These are phyloP conservation scores for Anthracocystis panici-leucophaei DNA, from an alignment of 1,284 basidiomycete species.

Conservation along the genomic window DNA sequence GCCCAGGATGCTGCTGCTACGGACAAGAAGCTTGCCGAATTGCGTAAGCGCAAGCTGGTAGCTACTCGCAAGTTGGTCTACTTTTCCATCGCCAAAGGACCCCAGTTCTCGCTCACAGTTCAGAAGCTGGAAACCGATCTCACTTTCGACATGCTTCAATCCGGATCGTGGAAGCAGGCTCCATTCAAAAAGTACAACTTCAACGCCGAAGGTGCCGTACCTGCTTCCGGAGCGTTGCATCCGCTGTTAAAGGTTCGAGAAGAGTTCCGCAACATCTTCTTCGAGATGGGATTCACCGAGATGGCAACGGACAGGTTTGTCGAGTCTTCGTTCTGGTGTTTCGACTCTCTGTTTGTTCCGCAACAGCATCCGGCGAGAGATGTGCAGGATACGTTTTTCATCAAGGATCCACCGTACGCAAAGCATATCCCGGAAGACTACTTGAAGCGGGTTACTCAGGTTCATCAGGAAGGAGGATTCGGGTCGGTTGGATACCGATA, in stretches of 20 bases:
- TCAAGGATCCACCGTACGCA: constrained; percentile 88
- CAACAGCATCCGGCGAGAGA: constrained; percentile 99
- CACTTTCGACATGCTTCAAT: constrained; percentile 92
- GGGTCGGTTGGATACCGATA: constrained; percentile 97
- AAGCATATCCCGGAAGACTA: constrained; percentile 85
- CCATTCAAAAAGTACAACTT: constrained; percentile 99
- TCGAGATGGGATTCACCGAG: constrained; percentile 99
- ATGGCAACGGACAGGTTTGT: constrained; percentile 99
- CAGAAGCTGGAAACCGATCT: constrained; percentile 97
- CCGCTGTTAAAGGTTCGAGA: constrained; percentile 97
- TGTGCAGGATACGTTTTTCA: constrained; percentile 98
- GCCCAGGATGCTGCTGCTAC: constrained; percentile 78
- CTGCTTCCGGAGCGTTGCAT: constrained; percentile 90
- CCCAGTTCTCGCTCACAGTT: constrained; percentile 89
- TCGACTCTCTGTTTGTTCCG: constrained; percentile 97
- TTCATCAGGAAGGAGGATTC: constrained; percentile 90
- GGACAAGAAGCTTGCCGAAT: constrained; percentile 70
- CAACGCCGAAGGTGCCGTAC: constrained; percentile 90
- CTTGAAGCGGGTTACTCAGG: constrained; percentile 86
- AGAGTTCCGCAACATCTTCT: constrained; percentile 97
- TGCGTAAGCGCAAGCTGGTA: constrained; percentile 89
- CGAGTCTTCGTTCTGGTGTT: constrained; percentile 99
- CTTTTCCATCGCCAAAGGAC: constrained; percentile 89
- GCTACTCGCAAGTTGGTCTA: constrained; percentile 82
- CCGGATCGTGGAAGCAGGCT: constrained; percentile 70